These are phyloP conservation scores for Holtermannia corniformis DNA, from an alignment of 768 basidiomycete species.

Conservation along the genomic window DNA sequence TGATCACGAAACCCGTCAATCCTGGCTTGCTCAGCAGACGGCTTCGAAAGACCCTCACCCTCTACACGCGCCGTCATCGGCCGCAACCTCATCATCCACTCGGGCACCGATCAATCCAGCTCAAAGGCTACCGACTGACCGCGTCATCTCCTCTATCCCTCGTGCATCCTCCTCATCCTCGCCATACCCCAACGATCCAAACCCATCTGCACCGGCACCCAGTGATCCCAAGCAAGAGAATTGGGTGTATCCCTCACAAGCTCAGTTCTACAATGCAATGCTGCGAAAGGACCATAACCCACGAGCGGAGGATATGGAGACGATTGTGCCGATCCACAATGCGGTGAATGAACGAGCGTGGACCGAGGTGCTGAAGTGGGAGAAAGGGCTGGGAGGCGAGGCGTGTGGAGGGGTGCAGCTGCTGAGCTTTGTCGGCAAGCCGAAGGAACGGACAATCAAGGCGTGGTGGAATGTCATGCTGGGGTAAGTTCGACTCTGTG, in stretches of 20 bases:
- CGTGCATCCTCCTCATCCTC: constrained; percentile 38
- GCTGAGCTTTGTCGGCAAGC: constrained; percentile 68
- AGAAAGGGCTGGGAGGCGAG: constrained; percentile 67
- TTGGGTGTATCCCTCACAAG: constrained; percentile 97
- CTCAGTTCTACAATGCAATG: constrained; percentile 98
- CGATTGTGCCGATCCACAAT: constrained; percentile 96
- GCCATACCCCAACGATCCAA: constrained; percentile 2
- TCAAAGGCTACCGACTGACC: constrained; percentile 52
- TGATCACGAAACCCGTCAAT: constrained; percentile 50
- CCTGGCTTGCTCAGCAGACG: constrained; percentile 43
- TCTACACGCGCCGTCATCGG: not conserved
- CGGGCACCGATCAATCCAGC: constrained; percentile 1
- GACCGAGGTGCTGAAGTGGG: constrained; percentile 74
- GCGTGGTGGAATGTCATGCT: constrained; percentile 72
- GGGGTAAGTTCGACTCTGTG: constrained; percentile 60
- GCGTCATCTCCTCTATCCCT: constrained; percentile 84
- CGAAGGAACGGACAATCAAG: constrained; percentile 66
- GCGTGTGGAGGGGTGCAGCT: constrained; percentile 47
- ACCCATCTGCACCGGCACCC: constrained; percentile 7
- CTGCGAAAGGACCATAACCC: constrained; percentile 84
- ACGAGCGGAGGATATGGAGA: constrained; percentile 77
- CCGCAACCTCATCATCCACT: constrained; percentile 2
- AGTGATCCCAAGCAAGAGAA: constrained; percentile 50
- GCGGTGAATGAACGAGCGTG: constrained; percentile 95
- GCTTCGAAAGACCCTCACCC: constrained; percentile 14